These are phyloP conservation scores for Fusarium sulawesiense DNA, from an alignment of 2,329 filamentous ascomycete species.

Conservation along the genomic window DNA sequence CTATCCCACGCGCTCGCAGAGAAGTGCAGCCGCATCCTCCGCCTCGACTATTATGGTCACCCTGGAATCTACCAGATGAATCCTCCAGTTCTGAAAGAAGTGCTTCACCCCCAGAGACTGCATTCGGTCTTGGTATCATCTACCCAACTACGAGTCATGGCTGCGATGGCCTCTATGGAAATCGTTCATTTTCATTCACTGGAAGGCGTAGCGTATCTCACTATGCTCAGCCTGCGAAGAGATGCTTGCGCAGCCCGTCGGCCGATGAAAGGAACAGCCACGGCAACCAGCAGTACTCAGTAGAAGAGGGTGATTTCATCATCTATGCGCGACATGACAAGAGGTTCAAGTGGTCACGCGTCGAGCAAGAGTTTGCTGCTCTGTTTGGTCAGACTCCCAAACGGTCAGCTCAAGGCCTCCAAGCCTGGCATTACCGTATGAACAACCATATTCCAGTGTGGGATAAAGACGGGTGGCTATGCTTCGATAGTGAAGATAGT, in stretches of 20 bases:
- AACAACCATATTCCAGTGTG: constrained; percentile 56
- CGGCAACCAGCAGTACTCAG: constrained; percentile 58
- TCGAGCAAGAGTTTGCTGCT: constrained; percentile 53
- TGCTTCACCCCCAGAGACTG: too few species aligned
- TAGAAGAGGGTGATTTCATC: constrained; percentile 57
- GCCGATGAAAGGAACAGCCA: constrained; percentile 52
- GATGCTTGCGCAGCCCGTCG: not conserved
- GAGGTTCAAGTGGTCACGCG: constrained; percentile 56
- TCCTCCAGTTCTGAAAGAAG: too few species aligned
- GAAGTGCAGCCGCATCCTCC: too few species aligned
- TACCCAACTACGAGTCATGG: too few species aligned
- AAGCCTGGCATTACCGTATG: constrained; percentile 58
- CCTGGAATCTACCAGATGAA: too few species aligned
- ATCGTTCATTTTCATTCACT: too few species aligned
- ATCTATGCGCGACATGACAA: constrained; percentile 58
- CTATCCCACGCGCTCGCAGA: too few species aligned
- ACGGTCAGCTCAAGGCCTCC: constrained; percentile 55
- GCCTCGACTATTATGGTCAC: too few species aligned
- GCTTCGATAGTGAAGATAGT: constrained; percentile 54
- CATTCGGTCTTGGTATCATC: too few species aligned
- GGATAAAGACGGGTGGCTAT: constrained; percentile 54
- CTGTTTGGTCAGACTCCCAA: constrained; percentile 53
- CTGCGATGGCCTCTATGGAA: too few species aligned
- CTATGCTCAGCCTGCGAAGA: constrained; percentile 42
- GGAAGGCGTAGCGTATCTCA: constrained; percentile 51